Percentiles rank a stretch among this genome's conserved stretches.
These are phyloP conservation scores for Mortierella sp. DNA, from an alignment of 371 early-diverging fungal genomes.

Conservation along the genomic window DNA sequence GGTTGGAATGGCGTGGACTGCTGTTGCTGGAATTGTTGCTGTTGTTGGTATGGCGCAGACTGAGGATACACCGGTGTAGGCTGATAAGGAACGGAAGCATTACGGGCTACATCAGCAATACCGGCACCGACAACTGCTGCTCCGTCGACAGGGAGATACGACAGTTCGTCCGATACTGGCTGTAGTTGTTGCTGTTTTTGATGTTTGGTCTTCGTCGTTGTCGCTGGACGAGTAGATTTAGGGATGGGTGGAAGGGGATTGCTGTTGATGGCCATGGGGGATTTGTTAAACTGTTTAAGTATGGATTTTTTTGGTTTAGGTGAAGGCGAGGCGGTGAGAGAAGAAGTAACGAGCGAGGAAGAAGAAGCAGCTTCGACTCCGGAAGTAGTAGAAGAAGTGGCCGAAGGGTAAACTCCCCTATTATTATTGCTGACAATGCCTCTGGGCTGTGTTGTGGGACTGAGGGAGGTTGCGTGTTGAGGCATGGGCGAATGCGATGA, in stretches of 20 bases:
- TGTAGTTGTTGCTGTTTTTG: neutral
- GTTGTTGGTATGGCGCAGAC: neutral
- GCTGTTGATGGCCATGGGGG: neutral
- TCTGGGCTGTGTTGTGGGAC: conserved; percentile 5
- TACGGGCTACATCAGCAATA: neutral
- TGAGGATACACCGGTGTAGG: neutral
- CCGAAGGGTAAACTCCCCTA: neutral
- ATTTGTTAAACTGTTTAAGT: conserved; percentile 8
- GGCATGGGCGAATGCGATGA: conserved; percentile 14
- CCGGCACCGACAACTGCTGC: neutral
- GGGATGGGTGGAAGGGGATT: neutral
- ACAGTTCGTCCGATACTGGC: neutral
- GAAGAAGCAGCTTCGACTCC: neutral
- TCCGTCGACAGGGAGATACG: neutral
- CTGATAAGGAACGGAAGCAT: neutral
- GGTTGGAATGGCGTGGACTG: neutral
- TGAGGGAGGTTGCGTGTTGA: neutral
- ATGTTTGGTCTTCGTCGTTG: neutral
- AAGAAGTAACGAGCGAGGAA: neutral
- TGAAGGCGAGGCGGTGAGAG: neutral
- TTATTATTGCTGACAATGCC: neutral
- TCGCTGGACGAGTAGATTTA: neutral
- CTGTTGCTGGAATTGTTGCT: neutral
- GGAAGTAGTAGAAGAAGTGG: neutral
- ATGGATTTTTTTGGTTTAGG: conserved; percentile 12